A percentile compares a stretch with the other conserved stretches of the same genome.
Evolutionary conservation across 2,329 filamentous ascomycete species (phyloP).

Genomic region (Paecilomyces dactylethromorphus): DNA sequence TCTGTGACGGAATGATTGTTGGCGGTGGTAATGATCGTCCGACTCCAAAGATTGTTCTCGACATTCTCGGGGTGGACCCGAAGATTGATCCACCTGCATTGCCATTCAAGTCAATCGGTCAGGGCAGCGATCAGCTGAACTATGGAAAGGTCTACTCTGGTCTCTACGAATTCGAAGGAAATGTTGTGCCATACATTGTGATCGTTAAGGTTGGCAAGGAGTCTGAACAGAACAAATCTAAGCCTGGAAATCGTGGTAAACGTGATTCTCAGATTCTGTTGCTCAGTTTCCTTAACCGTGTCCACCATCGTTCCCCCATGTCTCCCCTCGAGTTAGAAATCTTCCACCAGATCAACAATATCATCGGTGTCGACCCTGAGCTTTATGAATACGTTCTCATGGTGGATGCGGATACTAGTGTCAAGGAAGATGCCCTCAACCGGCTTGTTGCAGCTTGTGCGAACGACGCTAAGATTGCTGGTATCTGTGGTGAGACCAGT

Average conservation of each 20-base stretch:
- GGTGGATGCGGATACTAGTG: constrained; percentile 96
- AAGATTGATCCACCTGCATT: constrained; percentile 93
- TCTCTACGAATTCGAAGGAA: constrained; percentile 94
- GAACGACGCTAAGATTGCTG: constrained; percentile 91
- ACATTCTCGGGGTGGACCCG: constrained; percentile 93
- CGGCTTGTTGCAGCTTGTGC: constrained; percentile 86
- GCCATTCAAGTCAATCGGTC: constrained; percentile 87
- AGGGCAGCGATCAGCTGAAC: constrained; percentile 87
- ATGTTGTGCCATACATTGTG: constrained; percentile 93
- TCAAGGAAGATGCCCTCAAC: constrained; percentile 86
- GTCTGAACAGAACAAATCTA: constrained; percentile 81
- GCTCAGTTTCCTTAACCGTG: constrained; percentile 96
- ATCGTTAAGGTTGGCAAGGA: constrained; percentile 97
- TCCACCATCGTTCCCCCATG: constrained; percentile 92
- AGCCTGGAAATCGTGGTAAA: constrained; percentile 97
- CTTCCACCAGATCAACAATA: constrained; percentile 99
- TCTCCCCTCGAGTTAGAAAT: constrained; percentile 93
- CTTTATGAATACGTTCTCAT: constrained; percentile 95
- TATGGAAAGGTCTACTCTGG: constrained; percentile 98
- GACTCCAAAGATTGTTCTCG: constrained; percentile 94
- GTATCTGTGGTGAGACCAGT: constrained; percentile 95
- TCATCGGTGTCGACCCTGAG: constrained; percentile 95
- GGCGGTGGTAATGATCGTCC: constrained; percentile 93
- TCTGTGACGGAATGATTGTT: constrained; percentile 96
- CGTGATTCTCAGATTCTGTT: constrained; percentile 94